Conservation (phyloP, 495 filamentous ascomycete species). For the Penicillium waksmanii region DNA sequence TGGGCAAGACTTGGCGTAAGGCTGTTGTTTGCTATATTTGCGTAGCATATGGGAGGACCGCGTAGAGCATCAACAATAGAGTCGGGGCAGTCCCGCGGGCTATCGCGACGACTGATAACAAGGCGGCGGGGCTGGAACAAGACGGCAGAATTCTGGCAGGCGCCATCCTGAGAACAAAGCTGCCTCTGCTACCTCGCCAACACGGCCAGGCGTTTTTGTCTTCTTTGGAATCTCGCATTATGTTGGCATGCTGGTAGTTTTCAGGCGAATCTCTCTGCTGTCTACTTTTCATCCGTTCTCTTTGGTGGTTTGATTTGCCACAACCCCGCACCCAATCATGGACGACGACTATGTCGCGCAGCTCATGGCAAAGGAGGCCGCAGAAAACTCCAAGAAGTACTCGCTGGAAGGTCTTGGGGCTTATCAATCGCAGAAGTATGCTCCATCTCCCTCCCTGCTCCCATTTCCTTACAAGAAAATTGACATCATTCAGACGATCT, state of each 20-base stretch:
- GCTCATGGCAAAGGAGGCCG: constrained; percentile 74
- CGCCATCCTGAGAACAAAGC: constrained; percentile 7
- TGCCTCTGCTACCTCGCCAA: background rate
- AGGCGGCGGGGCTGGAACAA: constrained; percentile 19
- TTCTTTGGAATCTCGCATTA: background rate
- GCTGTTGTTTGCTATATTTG: background rate
- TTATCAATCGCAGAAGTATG: constrained; percentile 70
- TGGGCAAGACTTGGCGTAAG: background rate
- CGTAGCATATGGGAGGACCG: background rate
- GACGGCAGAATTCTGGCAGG: constrained; percentile 17
- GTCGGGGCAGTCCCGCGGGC: constrained; percentile 3
- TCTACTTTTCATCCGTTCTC: background rate
- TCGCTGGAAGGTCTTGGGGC: constrained; percentile 72
- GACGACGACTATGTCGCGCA: constrained; percentile 78
- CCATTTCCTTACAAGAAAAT: background rate
- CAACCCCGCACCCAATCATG: constrained; percentile 25
- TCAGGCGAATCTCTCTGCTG: background rate
- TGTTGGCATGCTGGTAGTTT: background rate
- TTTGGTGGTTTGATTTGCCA: background rate
- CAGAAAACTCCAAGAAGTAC: constrained; percentile 69
- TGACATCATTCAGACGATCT: constrained; percentile 45
- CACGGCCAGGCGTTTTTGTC: background rate
- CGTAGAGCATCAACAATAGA: background rate
- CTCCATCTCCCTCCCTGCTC: background rate
- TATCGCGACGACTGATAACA: constrained; percentile 7